phyloP scores from a whole-genome alignment of 2,329 filamentous ascomycete genomes.

The Aspergillus phoenicis region DNA sequence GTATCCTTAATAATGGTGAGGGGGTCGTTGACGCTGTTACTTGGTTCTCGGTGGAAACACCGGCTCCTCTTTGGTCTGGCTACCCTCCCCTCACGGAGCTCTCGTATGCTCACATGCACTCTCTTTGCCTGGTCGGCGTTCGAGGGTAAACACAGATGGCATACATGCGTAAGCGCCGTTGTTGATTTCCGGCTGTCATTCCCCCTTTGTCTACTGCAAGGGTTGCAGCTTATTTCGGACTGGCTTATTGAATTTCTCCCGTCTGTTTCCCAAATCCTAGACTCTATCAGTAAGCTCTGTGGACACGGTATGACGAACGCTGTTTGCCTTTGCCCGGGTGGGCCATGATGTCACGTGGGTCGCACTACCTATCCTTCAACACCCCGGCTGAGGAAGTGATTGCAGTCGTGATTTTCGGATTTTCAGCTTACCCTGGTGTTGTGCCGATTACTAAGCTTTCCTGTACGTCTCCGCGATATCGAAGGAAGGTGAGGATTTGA shows the following conservation, averaged over 20 bases:
- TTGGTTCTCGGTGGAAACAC: conserved; percentile 23
- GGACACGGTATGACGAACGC: conserved; percentile 17
- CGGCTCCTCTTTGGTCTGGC: conserved; percentile 17
- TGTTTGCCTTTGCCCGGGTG: conserved; percentile 10
- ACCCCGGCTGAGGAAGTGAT: background rate
- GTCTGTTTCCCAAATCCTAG: background rate
- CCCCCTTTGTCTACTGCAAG: background rate
- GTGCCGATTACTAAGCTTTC: background rate
- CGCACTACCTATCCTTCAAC: conserved; percentile 3
- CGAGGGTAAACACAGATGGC: background rate
- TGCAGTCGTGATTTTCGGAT: background rate
- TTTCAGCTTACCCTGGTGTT: background rate
- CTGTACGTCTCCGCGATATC: background rate
- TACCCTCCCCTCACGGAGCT: conserved; percentile 9
- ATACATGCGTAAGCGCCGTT: background rate
- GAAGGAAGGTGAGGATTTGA: background rate
- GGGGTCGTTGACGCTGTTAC: conserved; percentile 15
- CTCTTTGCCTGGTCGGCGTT: background rate
- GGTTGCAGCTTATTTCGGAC: conserved; percentile 13
- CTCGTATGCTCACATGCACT: conserved; percentile 8
- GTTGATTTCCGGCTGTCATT: background rate
- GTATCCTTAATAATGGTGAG: conserved; percentile 15
- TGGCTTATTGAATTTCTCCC: background rate
- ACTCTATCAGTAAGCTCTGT: background rate
- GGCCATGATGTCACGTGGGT: conserved; percentile 30